phyloP scores from a whole-genome alignment of 805 yeast species.

The Metschnikowia henanensis region DNA sequence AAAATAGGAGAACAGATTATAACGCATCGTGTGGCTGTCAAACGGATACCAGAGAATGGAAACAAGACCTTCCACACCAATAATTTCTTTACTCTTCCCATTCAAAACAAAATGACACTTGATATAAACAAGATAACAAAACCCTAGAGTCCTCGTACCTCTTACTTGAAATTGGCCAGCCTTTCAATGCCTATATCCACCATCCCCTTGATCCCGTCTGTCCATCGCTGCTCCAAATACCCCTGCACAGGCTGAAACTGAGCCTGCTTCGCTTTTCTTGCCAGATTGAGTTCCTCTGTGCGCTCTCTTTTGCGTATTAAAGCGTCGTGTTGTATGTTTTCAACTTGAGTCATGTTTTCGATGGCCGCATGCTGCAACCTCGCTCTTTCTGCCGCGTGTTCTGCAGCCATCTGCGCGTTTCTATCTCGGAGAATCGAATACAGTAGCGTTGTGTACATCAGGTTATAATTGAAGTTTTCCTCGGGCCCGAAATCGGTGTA shows the following conservation, averaged over 20 bases:
- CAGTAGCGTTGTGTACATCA: slow-evolving; percentile 38
- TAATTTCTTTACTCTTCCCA: too few relatives aligned
- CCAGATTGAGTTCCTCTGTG: slow-evolving; percentile 42
- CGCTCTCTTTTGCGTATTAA: slow-evolving; percentile 39
- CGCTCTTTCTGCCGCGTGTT: slow-evolving; percentile 40
- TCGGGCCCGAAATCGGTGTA: slow-evolving; percentile 18
- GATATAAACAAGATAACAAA: too few relatives aligned
- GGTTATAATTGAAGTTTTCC: slow-evolving; percentile 17
- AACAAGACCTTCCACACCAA: too few relatives aligned
- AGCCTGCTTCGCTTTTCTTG: slow-evolving; percentile 44
- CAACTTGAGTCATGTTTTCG: slow-evolving; percentile 23
- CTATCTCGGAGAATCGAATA: slow-evolving; percentile 42
- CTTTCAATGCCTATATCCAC: slow-evolving; percentile 34
- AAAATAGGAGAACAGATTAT: too few relatives aligned
- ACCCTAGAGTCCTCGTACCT: too few relatives aligned
- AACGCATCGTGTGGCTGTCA: too few relatives aligned
- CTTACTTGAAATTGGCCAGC: background rate
- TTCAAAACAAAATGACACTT: too few relatives aligned
- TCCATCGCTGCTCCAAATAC: slow-evolving; percentile 50
- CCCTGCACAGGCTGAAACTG: slow-evolving; percentile 45
- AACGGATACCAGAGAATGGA: too few relatives aligned
- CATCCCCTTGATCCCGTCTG: slow-evolving; percentile 42
- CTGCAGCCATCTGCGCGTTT: slow-evolving; percentile 34
- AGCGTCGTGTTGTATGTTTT: slow-evolving; percentile 20
- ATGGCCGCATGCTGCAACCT: slow-evolving; percentile 32